Evolutionary conservation across 2,329 filamentous ascomycete species (phyloP).

Genomic region (Mycosphaerella sp.): DNA sequence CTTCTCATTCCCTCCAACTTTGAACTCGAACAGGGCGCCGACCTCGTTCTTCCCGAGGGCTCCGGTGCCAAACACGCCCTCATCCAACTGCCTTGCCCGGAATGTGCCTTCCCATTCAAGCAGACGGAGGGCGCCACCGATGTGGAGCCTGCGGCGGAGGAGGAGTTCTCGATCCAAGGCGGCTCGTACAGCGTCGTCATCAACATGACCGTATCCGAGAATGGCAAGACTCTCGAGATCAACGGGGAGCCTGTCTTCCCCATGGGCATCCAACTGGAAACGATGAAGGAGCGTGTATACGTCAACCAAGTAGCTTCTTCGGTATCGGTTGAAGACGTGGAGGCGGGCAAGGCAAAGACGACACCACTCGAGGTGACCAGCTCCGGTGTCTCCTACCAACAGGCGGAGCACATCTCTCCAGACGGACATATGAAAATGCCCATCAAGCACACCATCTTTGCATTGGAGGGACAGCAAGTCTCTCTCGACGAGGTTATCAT

Average conservation of each 20-base stretch:
- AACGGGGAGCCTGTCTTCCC: slow-evolving; percentile 58
- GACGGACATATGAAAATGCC: slow-evolving; percentile 49
- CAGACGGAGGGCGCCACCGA: slow-evolving; percentile 17
- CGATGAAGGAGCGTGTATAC: slow-evolving; percentile 14
- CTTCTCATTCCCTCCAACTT: slow-evolving; percentile 49
- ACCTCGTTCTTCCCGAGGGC: slow-evolving; percentile 3
- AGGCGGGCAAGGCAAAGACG: slow-evolving; percentile 28
- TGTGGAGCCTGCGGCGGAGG: slow-evolving; percentile 21
- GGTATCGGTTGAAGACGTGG: slow-evolving; percentile 21
- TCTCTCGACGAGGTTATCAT: slow-evolving; percentile 54
- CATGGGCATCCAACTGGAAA: slow-evolving; percentile 6
- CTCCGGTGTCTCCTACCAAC: slow-evolving; percentile 34
- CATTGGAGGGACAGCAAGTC: slow-evolving; percentile 47
- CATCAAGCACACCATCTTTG: slow-evolving; percentile 54
- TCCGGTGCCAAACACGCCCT: slow-evolving; percentile 39
- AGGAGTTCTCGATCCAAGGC: slow-evolving; percentile 29
- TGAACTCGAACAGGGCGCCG: neutral
- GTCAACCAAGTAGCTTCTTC: slow-evolving; percentile 26
- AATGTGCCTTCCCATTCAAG: slow-evolving; percentile 44
- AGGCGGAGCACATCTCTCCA: slow-evolving; percentile 43
- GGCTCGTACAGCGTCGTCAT: slow-evolving; percentile 37
- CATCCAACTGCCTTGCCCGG: slow-evolving; percentile 49
- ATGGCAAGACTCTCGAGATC: slow-evolving; percentile 45
- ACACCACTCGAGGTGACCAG: slow-evolving; percentile 32
- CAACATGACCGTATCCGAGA: slow-evolving; percentile 48